A percentile compares a stretch with the other conserved stretches of the same genome.
phyloP scores from a whole-genome alignment of 192 early-diverging fungal species.

The Haplosporangium gracile region DNA sequence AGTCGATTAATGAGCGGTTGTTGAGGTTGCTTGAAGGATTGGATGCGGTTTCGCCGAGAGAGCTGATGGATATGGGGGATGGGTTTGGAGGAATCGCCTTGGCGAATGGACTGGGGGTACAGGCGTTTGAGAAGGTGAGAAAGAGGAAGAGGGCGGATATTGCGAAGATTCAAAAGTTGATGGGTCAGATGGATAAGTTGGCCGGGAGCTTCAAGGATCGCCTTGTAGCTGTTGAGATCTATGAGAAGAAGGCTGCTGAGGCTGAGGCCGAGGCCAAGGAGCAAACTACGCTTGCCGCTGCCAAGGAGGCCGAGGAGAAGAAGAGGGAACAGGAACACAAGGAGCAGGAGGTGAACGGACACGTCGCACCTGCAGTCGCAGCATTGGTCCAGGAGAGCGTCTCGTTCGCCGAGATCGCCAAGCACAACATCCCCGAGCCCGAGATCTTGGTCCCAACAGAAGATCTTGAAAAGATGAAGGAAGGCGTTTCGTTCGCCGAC shows the following conservation, averaged over 20 bases:
- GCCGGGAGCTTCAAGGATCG: slow-evolving; percentile 34
- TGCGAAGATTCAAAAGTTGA: slow-evolving; percentile 38
- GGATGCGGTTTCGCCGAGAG: slow-evolving; percentile 47
- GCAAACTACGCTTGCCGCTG: neutral
- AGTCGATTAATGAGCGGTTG: slow-evolving; percentile 32
- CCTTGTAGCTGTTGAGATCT: slow-evolving; percentile 20
- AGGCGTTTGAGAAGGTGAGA: slow-evolving; percentile 47
- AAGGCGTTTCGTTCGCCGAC: slow-evolving; percentile 38
- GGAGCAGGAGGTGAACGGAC: slow-evolving; percentile 17
- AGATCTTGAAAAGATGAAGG: slow-evolving; percentile 54
- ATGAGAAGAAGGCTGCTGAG: slow-evolving; percentile 41
- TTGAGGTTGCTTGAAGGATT: slow-evolving; percentile 33
- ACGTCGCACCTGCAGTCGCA: neutral
- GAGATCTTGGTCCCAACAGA: slow-evolving; percentile 26
- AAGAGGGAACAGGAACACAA: neutral
- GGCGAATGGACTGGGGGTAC: slow-evolving; percentile 28
- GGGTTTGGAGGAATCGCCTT: slow-evolving; percentile 29
- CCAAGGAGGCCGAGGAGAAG: slow-evolving; percentile 6
- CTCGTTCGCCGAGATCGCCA: slow-evolving; percentile 31
- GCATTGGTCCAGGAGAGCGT: slow-evolving; percentile 21
- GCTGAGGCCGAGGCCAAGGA: slow-evolving; percentile 16
- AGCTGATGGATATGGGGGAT: slow-evolving; percentile 48
- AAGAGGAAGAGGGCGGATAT: slow-evolving; percentile 37
- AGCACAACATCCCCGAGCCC: slow-evolving; percentile 20
- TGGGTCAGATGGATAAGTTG: slow-evolving; percentile 44